Evolutionary conservation across 257 asterid genomes (phyloP), one percentile per base, ranked within the genome.

Genomic region (Solanum commersonii): DNA sequence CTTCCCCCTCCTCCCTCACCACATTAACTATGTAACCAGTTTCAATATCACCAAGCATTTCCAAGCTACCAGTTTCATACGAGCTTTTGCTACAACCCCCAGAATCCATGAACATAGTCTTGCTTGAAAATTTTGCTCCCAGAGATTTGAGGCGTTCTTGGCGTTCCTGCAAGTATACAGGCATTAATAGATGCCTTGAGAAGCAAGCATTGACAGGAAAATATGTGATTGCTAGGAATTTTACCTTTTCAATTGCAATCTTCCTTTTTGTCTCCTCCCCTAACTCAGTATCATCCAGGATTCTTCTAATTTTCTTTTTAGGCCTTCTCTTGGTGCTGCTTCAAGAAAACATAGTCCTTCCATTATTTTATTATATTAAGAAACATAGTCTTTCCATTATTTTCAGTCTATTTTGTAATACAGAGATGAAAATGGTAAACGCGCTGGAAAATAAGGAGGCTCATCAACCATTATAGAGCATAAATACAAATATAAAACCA

Each of bases 251-350:
- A 83, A 97, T 97, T 67, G 99, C 99, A 94, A 97, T 97, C 93
- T 97, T 97, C 92, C 90, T 96, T 94, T 91, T 94, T 15, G 99
- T 97, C 92, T 97, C 99, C 92, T 97, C 99, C 38, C 99, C 99
- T 89, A 97, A 88, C 87, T 97, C 99, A 86, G 99, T 84, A 87
- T 97, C 99, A 90, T 97, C 99, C 84, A 97, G 96, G 90, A 97
- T 97, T 92, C 99, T 95, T 59, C 99, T 93, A 63, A 97, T 97
- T 91, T 89, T 97, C 97, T 96, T 97, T 90, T 97, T 95, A 68
- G 90, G 95, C 91, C 95, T 93, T 92, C 92, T 94, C 92, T 90
- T 95, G 67, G 94, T 87, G 88, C 98, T 94, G 94, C 37, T 84
- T 70, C 87, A 90, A 86, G 88, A 34, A 56, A 72, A 88, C 29